Evolutionary conservation across 306 rosid genomes (phyloP).

Genomic region (Vigna reflexopilosa): DNA sequence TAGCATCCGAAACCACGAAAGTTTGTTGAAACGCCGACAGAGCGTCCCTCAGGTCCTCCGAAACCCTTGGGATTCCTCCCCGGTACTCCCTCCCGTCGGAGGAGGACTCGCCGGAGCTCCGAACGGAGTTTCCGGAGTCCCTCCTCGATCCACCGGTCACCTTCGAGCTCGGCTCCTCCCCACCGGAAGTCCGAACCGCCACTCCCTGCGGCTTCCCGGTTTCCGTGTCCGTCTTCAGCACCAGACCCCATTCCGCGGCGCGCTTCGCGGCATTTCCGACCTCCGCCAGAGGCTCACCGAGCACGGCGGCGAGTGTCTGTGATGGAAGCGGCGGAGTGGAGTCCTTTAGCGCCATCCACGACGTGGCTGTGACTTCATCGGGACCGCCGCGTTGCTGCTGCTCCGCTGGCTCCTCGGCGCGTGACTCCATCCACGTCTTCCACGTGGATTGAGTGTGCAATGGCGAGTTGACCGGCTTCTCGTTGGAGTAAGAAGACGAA

Average conservation of each 20-base stretch:
- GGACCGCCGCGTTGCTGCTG: not conserved
- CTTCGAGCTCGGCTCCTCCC: constrained; percentile 52
- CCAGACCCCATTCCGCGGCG: constrained; percentile 97
- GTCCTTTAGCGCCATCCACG: constrained; percentile 93
- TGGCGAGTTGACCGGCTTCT: constrained; percentile 46
- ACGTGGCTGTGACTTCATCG: constrained; percentile 56
- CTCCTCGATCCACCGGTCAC: constrained; percentile 52
- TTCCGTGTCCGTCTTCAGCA: constrained; percentile 79
- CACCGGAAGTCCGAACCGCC: constrained; percentile 66
- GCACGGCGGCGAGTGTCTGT: constrained; percentile 44
- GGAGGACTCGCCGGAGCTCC: constrained; percentile 75
- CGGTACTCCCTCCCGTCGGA: constrained; percentile 58
- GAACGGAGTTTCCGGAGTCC: constrained; percentile 65
- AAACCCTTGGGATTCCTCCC: constrained; percentile 81
- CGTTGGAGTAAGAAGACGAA: constrained; percentile 46
- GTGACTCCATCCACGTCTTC: constrained; percentile 55
- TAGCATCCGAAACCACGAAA: constrained; percentile 90
- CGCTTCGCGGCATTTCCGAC: constrained; percentile 65
- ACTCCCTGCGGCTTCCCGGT: constrained; percentile 91
- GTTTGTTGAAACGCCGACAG: constrained; percentile 91
- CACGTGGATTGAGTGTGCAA: constrained; percentile 58
- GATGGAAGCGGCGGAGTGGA: constrained; percentile 40
- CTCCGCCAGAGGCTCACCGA: constrained; percentile 25
- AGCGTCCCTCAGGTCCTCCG: constrained; percentile 85
- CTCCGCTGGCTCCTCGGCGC: constrained; percentile 1